phyloP scores from a whole-genome alignment of 306 rosid genomes.

The Rosa persica region DNA sequence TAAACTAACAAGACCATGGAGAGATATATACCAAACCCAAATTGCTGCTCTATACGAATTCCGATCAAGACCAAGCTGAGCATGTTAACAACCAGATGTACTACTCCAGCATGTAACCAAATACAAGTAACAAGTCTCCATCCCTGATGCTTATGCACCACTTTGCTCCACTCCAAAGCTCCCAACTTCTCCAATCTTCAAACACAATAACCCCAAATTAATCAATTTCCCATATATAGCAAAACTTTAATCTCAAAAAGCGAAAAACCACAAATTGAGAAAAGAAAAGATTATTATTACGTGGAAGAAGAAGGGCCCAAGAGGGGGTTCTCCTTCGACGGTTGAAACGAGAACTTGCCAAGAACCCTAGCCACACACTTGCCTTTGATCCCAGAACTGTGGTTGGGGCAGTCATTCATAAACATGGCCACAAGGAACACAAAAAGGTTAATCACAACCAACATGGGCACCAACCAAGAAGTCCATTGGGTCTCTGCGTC shows the following conservation, averaged over 20 bases:
- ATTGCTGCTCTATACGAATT: constrained; percentile 85
- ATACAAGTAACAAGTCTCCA: constrained; percentile 91
- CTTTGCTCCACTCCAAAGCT: constrained; percentile 55
- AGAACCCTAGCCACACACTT: constrained; percentile 60
- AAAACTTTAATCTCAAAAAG: background rate
- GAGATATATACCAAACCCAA: constrained; percentile 68
- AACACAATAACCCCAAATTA: background rate
- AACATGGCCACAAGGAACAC: constrained; percentile 64
- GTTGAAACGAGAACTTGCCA: constrained; percentile 69
- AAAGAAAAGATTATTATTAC: constrained; percentile 36
- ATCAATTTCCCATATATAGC: background rate
- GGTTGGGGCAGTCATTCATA: constrained; percentile 69
- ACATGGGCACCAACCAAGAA: constrained; percentile 78
- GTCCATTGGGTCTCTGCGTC: constrained; percentile 61
- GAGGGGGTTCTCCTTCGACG: constrained; percentile 70
- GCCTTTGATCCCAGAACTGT: constrained; percentile 32
- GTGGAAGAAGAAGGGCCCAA: constrained; percentile 82
- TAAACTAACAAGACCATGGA: constrained; percentile 15
- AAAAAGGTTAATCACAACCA: constrained; percentile 61
- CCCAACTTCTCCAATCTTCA: constrained; percentile 79
- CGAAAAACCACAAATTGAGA: background rate
- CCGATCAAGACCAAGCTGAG: constrained; percentile 77
- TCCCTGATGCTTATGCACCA: constrained; percentile 62
- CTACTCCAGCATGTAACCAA: constrained; percentile 88
- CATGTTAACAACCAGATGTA: constrained; percentile 79